Percentiles rank a stretch among this genome's conserved stretches.
Evolutionary conservation across 2,329 filamentous ascomycete species (phyloP).

Genomic region (Aspergillus sp.): DNA sequence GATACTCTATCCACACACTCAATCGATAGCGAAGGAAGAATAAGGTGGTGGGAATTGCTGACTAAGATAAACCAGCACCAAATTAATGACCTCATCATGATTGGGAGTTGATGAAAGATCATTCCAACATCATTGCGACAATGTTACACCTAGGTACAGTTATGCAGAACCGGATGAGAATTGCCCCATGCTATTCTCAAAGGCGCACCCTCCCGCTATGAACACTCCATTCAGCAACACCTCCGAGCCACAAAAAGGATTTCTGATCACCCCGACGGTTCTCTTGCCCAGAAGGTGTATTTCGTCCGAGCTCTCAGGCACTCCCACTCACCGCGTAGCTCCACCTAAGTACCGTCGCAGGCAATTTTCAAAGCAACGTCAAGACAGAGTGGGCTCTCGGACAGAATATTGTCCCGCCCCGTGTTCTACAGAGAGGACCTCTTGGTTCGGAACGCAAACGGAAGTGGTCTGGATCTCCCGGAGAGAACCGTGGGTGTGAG

Average conservation of each 20-base stretch:
- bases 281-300: constrained; percentile 23
- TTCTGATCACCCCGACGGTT: constrained; percentile 18
- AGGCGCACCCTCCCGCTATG: not conserved
- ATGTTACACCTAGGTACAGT: not conserved
- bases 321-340: constrained; percentile 8
- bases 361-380: not conserved
- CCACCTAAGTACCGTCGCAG: constrained; percentile 5
- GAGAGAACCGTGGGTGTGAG: too few species aligned
- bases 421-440: not conserved
- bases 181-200: not conserved
- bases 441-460: too few species aligned
- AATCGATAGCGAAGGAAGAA: too few species aligned
- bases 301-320: constrained; percentile 11
- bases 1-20: too few species aligned
- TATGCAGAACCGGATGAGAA: not conserved
- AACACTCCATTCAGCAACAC: constrained; percentile 6
- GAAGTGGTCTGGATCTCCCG: too few species aligned
- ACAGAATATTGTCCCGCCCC: not conserved
- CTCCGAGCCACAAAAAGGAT: constrained; percentile 4
- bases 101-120: not conserved
- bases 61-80: too few species aligned
- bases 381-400: not conserved
- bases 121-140: not conserved
- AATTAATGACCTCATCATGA: too few species aligned
- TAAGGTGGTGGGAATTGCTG: too few species aligned